These are phyloP conservation scores for Tetradesmus obliquus DNA, from an alignment of 139 green algal species.

Conservation along the genomic window DNA sequence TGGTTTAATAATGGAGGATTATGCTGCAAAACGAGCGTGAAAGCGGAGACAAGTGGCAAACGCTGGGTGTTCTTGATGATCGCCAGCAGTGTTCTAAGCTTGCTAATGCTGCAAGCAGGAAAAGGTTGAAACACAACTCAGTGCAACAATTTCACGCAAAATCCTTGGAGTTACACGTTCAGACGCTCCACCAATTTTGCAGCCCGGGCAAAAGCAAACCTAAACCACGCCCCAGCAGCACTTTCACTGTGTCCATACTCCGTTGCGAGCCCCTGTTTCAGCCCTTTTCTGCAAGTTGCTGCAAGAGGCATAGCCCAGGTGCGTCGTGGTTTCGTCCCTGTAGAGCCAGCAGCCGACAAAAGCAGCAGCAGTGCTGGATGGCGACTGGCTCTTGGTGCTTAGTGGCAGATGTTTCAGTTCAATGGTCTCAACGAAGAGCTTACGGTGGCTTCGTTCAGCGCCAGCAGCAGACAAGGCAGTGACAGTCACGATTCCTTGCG, in stretches of 20 bases:
- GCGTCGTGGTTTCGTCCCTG: neutral
- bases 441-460: neutral
- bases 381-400: conserved; percentile 20
- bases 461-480: neutral
- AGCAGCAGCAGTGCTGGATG: neutral
- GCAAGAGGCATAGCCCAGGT: conserved; percentile 13
- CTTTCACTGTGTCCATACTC: neutral
- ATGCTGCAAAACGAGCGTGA: too few relatives aligned
- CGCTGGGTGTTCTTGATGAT: too few relatives aligned
- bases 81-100: too few relatives aligned
- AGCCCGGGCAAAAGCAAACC: neutral
- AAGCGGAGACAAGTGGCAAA: too few relatives aligned
- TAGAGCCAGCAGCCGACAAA: conserved; percentile 29
- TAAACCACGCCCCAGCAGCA: conserved; percentile 9
- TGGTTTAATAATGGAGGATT: too few relatives aligned
- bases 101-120: too few relatives aligned
- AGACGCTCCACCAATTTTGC: neutral
- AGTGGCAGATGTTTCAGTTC: neutral
- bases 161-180: neutral
- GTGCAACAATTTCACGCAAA: too few relatives aligned
- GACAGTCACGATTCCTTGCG: neutral
- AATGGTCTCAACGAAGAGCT: neutral
- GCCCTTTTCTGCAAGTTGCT: conserved; percentile 33
- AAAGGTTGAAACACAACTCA: too few relatives aligned
- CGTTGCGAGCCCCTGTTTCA: neutral